A percentile compares a stretch with the other conserved stretches of the same genome.
Conservation (phyloP, 495 filamentous ascomycete species). For the Parathielavia appendiculata region DNA sequence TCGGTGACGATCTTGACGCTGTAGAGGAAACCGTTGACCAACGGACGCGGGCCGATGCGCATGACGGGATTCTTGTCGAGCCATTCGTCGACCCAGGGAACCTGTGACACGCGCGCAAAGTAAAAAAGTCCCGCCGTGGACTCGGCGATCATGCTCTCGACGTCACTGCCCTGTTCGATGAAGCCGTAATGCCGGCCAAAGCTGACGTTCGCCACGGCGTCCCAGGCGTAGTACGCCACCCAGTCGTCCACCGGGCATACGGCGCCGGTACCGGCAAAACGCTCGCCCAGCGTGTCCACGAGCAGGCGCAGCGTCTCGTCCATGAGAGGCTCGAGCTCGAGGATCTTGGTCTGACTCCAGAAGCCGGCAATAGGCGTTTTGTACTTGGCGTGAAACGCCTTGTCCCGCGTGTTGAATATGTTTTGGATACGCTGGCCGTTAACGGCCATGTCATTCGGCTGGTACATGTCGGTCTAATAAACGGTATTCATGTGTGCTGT, state of each 20-base stretch:
- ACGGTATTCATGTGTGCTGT: too few species aligned
- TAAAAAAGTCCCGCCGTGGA: conserved; percentile 38
- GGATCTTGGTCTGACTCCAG: conserved; percentile 31
- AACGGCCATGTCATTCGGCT: conserved; percentile 32
- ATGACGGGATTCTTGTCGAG: conserved; percentile 45
- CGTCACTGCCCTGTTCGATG: conserved; percentile 36
- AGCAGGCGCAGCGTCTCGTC: conserved; percentile 30
- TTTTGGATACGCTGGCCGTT: conserved; percentile 36
- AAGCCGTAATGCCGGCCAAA: conserved; percentile 38
- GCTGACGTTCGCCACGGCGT: conserved; percentile 30
- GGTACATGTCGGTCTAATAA: conserved; percentile 37
- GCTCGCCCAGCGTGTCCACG: conserved; percentile 32
- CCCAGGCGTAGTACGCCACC: conserved; percentile 37
- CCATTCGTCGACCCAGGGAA: conserved; percentile 45
- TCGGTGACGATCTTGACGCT: too few species aligned
- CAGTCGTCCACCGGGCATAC: conserved; percentile 32
- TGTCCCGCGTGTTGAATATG: conserved; percentile 33
- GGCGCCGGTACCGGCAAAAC: conserved; percentile 28
- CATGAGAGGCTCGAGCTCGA: conserved; percentile 34
- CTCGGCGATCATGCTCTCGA: conserved; percentile 36
- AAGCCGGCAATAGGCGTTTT: conserved; percentile 38
- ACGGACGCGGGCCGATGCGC: conserved; percentile 30
- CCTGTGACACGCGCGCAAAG: conserved; percentile 37
- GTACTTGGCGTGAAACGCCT: conserved; percentile 27
- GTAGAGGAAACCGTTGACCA: conserved; percentile 6